These are phyloP conservation scores for Boletus vinaceobasis DNA, from an alignment of 768 basidiomycete genomes.

Conservation along the genomic window DNA sequence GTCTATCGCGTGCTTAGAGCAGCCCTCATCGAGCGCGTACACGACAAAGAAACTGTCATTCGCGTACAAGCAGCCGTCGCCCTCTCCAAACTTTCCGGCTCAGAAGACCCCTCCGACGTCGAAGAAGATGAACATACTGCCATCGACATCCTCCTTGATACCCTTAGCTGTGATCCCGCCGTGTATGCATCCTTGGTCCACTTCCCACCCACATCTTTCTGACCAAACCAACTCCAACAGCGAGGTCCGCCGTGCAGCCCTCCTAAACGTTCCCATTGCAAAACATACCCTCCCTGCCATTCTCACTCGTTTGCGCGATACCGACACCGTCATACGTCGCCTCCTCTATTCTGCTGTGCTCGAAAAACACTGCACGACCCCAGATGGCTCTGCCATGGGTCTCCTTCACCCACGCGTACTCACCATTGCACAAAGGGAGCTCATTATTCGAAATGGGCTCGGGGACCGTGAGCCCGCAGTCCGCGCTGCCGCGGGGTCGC, in stretches of 20 bases:
- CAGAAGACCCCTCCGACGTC: conserved; percentile 60
- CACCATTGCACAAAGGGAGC: conserved; percentile 68
- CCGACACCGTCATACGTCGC: conserved; percentile 71
- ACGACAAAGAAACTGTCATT: conserved; percentile 76
- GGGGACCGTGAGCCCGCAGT: conserved; percentile 81
- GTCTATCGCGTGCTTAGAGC: conserved; percentile 60
- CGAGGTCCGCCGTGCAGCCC: conserved; percentile 80
- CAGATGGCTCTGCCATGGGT: conserved; percentile 40
- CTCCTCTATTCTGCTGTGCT: conserved; percentile 66
- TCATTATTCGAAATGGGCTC: conserved; percentile 76
- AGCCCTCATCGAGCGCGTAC: conserved; percentile 64
- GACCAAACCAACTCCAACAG: conserved; percentile 36
- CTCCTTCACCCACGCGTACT: conserved; percentile 63
- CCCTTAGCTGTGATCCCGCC: conserved; percentile 68
- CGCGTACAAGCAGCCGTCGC: conserved; percentile 79
- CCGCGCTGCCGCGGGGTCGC: conserved; percentile 62
- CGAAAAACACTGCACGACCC: conserved; percentile 36
- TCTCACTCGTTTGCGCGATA: conserved; percentile 75
- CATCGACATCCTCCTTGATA: conserved; percentile 61
- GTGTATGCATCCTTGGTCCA: conserved; percentile 47
- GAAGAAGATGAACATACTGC: conserved; percentile 46
- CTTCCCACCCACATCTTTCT: not conserved
- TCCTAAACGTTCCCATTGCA: conserved; percentile 66
- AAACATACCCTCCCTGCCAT: conserved; percentile 57
- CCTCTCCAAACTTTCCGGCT: conserved; percentile 69